These are phyloP conservation scores for Penicillium psychrosexuale DNA, from an alignment of 2,329 filamentous ascomycete genomes.

Conservation along the genomic window DNA sequence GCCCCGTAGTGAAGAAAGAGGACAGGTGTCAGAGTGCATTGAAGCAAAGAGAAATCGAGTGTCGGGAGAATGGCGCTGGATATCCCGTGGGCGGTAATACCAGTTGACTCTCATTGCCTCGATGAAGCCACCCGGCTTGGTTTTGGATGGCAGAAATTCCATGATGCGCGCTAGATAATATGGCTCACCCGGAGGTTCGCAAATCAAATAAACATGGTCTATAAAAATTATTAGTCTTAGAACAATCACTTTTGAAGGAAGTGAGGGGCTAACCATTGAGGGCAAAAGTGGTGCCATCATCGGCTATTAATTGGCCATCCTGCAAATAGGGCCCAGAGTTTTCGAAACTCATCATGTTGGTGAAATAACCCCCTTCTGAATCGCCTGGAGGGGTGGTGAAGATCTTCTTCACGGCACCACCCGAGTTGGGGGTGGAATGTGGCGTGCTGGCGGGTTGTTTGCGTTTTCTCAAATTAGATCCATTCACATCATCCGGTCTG, in stretches of 20 bases:
- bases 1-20: conserved; percentile 84
- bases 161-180: conserved; percentile 98
- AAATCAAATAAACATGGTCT: conserved; percentile 93
- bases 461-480: conserved; percentile 69
- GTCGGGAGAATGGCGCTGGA: conserved; percentile 86
- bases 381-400: conserved; percentile 36
- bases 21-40: conserved; percentile 97
- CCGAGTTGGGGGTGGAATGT: conserved; percentile 31
- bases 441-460: conserved; percentile 62
- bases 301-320: conserved; percentile 76
- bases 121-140: conserved; percentile 68
- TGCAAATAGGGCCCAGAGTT: conserved; percentile 65
- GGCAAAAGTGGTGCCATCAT: conserved; percentile 80
- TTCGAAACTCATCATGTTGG: conserved; percentile 88
- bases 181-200: conserved; percentile 93
- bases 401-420: conserved; percentile 35
- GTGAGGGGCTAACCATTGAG: conserved; percentile 70
- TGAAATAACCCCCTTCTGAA: conserved; percentile 49
- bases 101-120: conserved; percentile 93
- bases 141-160: conserved; percentile 87
- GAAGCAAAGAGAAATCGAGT: conserved; percentile 89
- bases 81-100: conserved; percentile 96
- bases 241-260: conserved; percentile 10
- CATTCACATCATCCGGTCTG: conserved; percentile 43
- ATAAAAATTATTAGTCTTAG: conserved; percentile 34